Evolutionary conservation across 371 early-diverging fungal genomes (phyloP).

Genomic region (Rhizopus sp.): DNA sequence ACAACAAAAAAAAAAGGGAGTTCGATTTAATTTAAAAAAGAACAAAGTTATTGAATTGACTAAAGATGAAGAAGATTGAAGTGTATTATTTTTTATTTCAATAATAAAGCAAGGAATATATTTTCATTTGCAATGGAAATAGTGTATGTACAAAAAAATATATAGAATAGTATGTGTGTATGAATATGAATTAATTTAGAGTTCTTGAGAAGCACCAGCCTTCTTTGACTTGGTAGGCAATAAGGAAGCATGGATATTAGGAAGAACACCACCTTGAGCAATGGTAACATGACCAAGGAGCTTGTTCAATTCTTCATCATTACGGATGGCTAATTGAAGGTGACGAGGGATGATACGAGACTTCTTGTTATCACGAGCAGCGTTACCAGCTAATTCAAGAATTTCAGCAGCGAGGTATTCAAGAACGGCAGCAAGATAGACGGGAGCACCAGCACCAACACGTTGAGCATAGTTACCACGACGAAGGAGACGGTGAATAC

Average conservation of each 20-base stretch:
- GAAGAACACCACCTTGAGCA: slow-evolving; percentile 88
- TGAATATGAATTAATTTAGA: slow-evolving; percentile 24
- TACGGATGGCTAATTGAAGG: slow-evolving; percentile 91
- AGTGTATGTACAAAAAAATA: slow-evolving; percentile 12
- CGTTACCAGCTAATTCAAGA: slow-evolving; percentile 95
- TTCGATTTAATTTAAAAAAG: slow-evolving; percentile 41
- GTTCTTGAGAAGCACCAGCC: slow-evolving; percentile 59
- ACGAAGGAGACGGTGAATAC: slow-evolving; percentile 95
- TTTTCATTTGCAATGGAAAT: slow-evolving; percentile 1
- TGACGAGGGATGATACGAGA: slow-evolving; percentile 92
- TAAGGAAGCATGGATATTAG: slow-evolving; percentile 80
- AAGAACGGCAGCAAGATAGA: slow-evolving; percentile 94
- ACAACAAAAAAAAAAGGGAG: slow-evolving; percentile 24
- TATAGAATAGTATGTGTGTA: neutral
- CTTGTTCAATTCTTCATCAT: slow-evolving; percentile 97
- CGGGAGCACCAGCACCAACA: slow-evolving; percentile 94
- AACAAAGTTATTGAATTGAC: slow-evolving; percentile 34
- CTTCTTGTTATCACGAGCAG: slow-evolving; percentile 96
- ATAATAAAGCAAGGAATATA: slow-evolving; percentile 1
- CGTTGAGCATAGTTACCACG: slow-evolving; percentile 96
- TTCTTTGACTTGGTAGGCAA: slow-evolving; percentile 77
- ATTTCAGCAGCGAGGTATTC: slow-evolving; percentile 98
- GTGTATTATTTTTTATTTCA: too few species aligned
- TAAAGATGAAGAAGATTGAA: neutral
- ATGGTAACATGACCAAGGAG: slow-evolving; percentile 88